Evolutionary conservation across 805 yeast genomes (phyloP).

Genomic region (Nakazawaea ambrosiae): DNA sequence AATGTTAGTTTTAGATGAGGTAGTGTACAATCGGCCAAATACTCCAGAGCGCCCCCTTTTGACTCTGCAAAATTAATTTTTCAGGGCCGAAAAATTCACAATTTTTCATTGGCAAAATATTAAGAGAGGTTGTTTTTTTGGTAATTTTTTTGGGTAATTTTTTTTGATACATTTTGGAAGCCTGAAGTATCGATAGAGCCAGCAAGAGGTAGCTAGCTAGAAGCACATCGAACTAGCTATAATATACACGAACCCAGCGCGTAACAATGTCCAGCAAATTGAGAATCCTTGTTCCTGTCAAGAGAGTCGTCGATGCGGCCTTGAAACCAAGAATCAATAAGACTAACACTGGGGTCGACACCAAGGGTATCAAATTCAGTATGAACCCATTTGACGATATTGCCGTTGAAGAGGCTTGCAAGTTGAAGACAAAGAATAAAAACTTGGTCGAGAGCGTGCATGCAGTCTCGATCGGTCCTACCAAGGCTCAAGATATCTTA

Average conservation of each 20-base stretch:
- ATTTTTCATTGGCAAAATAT: neutral
- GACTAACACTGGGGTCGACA: slow-evolving; percentile 75
- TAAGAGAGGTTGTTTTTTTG: too few relatives aligned
- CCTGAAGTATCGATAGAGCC: neutral
- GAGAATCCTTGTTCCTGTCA: slow-evolving; percentile 85
- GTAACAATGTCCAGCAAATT: slow-evolving; percentile 38
- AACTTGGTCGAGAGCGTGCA: slow-evolving; percentile 72
- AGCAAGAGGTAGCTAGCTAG: neutral
- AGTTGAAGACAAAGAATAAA: slow-evolving; percentile 61
- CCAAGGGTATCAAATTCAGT: slow-evolving; percentile 84
- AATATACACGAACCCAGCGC: too few relatives aligned
- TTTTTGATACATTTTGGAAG: neutral
- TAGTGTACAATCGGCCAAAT: neutral
- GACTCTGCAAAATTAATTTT: too few relatives aligned
- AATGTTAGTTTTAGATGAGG: neutral
- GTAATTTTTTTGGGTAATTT: neutral
- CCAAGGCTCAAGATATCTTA: slow-evolving; percentile 81
- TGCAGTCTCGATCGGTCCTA: slow-evolving; percentile 86
- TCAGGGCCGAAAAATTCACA: too few relatives aligned
- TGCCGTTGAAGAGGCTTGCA: slow-evolving; percentile 91
- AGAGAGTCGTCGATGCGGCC: slow-evolving; percentile 91
- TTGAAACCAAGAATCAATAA: slow-evolving; percentile 89
- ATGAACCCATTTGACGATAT: slow-evolving; percentile 98
- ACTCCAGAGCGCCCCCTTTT: too few relatives aligned
- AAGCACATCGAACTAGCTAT: too few relatives aligned